Base-by-base conservation (phyloP, 2,329 filamentous ascomycete genomes). In the Tricladium varicosporioides region DNA sequence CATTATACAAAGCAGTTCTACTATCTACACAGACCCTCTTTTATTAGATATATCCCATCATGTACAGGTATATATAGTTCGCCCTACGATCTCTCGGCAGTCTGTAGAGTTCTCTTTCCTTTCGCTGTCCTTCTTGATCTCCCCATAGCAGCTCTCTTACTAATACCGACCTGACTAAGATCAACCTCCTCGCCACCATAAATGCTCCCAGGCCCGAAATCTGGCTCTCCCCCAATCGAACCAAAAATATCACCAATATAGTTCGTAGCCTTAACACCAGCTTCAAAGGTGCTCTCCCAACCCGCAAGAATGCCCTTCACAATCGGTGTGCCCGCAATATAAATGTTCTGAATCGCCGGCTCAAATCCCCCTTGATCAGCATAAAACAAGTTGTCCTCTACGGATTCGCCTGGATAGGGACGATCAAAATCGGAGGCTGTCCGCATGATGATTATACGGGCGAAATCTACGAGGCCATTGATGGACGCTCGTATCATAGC, bases 171-270 rank as follows among this genome's bases (percentile, higher is more conserved):
- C 22, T 27, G 22, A 27, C 22, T 27, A 27, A 27, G 22, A 27
- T 27, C 7, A 27, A 27, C 22, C 22, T 27, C 22, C 22, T 27
- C 22, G 7, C 22, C 22, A 27, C 22, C 60, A 54, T 52, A 55
- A 5, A 54, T 49, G 5, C 49, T 50, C 10, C 60, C 61, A 0
- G 78, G 78, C 0, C 86, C 86, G 69, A 88, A 89, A 67, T 88
- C 83, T 0, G 86, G 85, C 45, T 73, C 69, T 1, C 85, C 86
- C 1, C 86, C 86, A 4, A 91, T 72, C 9, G 81, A 85, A 14
- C 86, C 87, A 63, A 89, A 86, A 53, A 91, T 86, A 66, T 89
- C 86, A 5, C 87, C 87, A 33, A 90, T 73, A 64, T 91, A 91
- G 65, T 89, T 89, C 1, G 69, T 73, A 0, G 86, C 73, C 59